Evolutionary conservation across 345 rosid species (phyloP), one percentile per base, ranked within the genome.

Genomic region (Turritis glabra): DNA sequence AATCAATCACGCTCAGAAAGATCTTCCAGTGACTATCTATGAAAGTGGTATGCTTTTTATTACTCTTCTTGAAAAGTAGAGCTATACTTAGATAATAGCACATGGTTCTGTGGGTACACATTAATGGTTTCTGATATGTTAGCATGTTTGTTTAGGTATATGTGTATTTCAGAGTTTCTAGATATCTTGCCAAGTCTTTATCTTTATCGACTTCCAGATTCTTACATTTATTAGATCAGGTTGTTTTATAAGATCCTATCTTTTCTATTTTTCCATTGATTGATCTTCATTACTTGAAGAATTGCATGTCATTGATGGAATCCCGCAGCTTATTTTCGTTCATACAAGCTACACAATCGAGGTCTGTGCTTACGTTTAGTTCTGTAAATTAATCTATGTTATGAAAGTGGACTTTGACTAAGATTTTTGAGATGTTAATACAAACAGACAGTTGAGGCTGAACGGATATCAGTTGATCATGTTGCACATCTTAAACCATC

Each of bases 401-500:
- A 21, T 52, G 14, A 26, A 17, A 53, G 46, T 8, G 23, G 11
- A 58, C 19, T 9, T 21, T 38, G 32, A 27, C 29, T 74, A 15
- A 74, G 7, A 18, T 14, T 18, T 43, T 67, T 37, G 33, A 19
- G 47, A 22, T 75, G 27, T 38, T 38, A 8, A 30, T n/a, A 6
- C 7, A 70, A 88, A 43, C 71, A 95, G 99, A 92, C 99, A 8
- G 99, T 95, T 18, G 98, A 92, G 81, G 98, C 97, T 75, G 99
- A 95, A 81, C 53, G 98, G 74, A 94, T 94, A 53, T 93, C 98
- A n/a, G 96, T 91, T 5, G 97, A 93, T 80, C 98, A 93, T 81
- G 97, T 94, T 74, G 98, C 98, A 52, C 98, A 94, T 84, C 96
- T 94, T 33, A 94, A 94, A 80, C 97, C 98, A 35, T 91, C 98